Evolutionary conservation across 805 yeast genomes (phyloP).

Genomic region (baker's yeast (Saccharomyces cerevisiae)): DNA sequence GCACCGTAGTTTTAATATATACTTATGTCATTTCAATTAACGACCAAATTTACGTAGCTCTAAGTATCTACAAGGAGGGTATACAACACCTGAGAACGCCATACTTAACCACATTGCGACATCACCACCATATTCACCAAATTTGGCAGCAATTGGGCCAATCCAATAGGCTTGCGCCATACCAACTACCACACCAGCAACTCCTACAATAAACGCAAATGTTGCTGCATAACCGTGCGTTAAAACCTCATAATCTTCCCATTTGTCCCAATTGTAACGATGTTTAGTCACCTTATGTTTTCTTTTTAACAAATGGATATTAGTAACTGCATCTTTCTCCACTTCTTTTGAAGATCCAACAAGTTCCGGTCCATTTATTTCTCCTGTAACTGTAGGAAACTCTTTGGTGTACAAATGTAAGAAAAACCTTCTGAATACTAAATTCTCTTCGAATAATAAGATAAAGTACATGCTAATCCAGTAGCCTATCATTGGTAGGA

Average conservation of each 20-base stretch:
- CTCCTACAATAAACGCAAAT: slow-evolving; percentile 57
- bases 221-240: slow-evolving; percentile 70
- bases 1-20: background rate
- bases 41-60: slow-evolving; percentile 54
- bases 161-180: slow-evolving; percentile 82
- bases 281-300: slow-evolving; percentile 23
- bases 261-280: slow-evolving; percentile 62
- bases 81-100: slow-evolving; percentile 58
- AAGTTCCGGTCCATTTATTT: background rate
- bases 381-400: slow-evolving; percentile 26
- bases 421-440: slow-evolving; percentile 50
- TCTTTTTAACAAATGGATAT: slow-evolving; percentile 16
- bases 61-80: slow-evolving; percentile 55
- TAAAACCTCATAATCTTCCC: slow-evolving; percentile 55
- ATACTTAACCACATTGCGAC: slow-evolving; percentile 73
- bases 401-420: slow-evolving; percentile 39
- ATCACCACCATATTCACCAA: slow-evolving; percentile 71
- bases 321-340: slow-evolving; percentile 11
- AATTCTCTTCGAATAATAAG: slow-evolving; percentile 63
- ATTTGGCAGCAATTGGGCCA: slow-evolving; percentile 60
- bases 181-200: slow-evolving; percentile 76
- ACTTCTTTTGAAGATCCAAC: slow-evolving; percentile 1
- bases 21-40: slow-evolving; percentile 9
- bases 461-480: slow-evolving; percentile 79
- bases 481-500: slow-evolving; percentile 85